phyloP scores from a whole-genome alignment of 768 basidiomycete species.

The Lentinus tigrinus region DNA sequence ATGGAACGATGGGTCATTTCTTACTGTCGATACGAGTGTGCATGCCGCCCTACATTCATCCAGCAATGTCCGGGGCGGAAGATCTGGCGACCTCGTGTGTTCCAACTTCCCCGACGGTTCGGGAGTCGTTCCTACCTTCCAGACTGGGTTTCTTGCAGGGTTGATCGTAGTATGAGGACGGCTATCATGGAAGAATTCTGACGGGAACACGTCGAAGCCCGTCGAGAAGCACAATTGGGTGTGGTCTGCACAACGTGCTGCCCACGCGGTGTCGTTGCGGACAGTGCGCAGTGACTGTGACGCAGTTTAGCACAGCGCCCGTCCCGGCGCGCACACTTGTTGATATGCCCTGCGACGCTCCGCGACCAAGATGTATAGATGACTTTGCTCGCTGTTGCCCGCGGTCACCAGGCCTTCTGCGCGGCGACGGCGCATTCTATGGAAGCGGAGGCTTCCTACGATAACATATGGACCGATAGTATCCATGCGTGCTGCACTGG shows the following conservation, averaged over 20 bases:
- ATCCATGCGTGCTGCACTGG: too few species aligned
- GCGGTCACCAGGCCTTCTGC: too few species aligned
- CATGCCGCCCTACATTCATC: background rate
- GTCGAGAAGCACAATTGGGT: constrained; percentile 4
- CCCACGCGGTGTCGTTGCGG: constrained; percentile 16
- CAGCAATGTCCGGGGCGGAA: background rate
- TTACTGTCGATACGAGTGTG: background rate
- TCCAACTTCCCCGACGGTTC: background rate
- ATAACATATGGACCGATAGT: too few species aligned
- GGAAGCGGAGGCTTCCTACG: too few species aligned
- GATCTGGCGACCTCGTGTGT: background rate
- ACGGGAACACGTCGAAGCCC: constrained; percentile 16
- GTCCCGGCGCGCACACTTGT: background rate
- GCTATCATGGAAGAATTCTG: constrained; percentile 19
- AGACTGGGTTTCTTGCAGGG: constrained; percentile 20
- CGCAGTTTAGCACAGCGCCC: background rate
- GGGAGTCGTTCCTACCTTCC: constrained; percentile 20
- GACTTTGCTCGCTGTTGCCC: background rate
- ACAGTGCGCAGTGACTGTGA: background rate
- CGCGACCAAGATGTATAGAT: background rate
- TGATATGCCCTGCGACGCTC: background rate
- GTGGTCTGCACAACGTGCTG: constrained; percentile 12
- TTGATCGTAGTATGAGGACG: constrained; percentile 18
- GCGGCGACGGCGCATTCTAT: too few species aligned
- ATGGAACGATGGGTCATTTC: background rate